Percentiles rank a stretch among this genome's conserved stretches.
phyloP scores from a whole-genome alignment of 1,284 basidiomycete species.

The Mycena sp. region DNA sequence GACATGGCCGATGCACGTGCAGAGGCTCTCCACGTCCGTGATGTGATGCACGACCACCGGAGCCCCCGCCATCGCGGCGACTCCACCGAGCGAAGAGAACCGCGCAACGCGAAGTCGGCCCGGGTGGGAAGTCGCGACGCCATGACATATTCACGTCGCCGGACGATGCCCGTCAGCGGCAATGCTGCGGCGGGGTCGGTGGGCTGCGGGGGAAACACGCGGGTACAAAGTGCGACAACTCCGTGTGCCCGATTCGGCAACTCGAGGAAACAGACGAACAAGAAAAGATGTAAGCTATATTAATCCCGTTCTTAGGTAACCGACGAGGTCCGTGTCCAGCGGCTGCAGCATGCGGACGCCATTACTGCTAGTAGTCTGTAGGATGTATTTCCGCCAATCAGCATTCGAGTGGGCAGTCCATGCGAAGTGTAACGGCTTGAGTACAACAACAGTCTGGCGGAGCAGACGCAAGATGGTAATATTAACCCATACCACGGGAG shows the following conservation, averaged over 20 bases:
- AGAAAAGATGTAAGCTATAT: no score
- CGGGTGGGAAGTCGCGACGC: neutral
- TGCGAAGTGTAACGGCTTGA: no score
- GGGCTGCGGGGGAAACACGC: slow-evolving; percentile 7
- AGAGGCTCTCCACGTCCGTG: no score
- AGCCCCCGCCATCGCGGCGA: neutral
- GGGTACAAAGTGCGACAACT: neutral
- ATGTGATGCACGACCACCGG: no score
- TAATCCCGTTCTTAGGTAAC: neutral
- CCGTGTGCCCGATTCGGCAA: neutral
- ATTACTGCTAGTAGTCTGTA: neutral
- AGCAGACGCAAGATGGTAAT: neutral
- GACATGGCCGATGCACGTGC: no score
- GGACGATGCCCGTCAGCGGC: neutral
- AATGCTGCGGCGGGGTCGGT: slow-evolving; percentile 6
- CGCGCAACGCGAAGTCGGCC: neutral
- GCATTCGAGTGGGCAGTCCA: no score
- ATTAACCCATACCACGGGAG: slow-evolving; percentile 1
- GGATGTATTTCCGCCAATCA: no score
- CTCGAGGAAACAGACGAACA: neutral
- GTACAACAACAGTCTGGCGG: neutral
- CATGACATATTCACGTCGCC: slow-evolving; percentile 9
- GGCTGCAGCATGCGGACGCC: neutral
- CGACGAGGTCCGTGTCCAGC: slow-evolving; percentile 1
- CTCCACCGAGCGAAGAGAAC: slow-evolving; percentile 4